Conservation (phyloP, 2,329 filamentous ascomycete genomes). For the Lojkania enalia region DNA sequence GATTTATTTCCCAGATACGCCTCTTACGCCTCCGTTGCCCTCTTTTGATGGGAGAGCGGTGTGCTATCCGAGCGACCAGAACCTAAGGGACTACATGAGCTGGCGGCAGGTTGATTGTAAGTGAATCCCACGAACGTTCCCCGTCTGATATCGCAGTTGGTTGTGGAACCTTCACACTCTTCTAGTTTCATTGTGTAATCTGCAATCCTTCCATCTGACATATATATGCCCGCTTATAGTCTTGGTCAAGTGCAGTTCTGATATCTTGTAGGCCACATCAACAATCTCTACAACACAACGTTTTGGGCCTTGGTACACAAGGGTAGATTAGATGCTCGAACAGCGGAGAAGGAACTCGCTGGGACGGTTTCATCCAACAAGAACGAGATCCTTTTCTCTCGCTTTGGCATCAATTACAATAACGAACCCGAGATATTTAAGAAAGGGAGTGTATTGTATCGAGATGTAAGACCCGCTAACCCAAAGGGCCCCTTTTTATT, state of each 20-base stretch:
- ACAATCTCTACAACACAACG: conserved; percentile 97
- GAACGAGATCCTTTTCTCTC: conserved; percentile 90
- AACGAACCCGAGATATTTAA: conserved; percentile 90
- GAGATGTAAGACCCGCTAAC: conserved; percentile 66
- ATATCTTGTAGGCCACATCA: conserved; percentile 75
- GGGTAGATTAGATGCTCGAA: conserved; percentile 73
- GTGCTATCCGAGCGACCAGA: conserved; percentile 79
- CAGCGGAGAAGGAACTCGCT: conserved; percentile 79
- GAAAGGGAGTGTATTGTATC: conserved; percentile 89
- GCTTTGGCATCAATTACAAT: conserved; percentile 95
- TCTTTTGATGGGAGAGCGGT: conserved; percentile 93
- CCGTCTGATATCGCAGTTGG: too few species aligned
- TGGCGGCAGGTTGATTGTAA: conserved; percentile 96
- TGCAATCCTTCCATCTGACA: too few species aligned
- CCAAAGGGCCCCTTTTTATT: too few species aligned
- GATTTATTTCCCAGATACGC: conserved; percentile 70
- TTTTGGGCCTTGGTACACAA: conserved; percentile 88
- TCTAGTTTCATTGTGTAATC: neutral
- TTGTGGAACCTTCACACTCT: neutral
- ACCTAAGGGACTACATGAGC: conserved; percentile 91
- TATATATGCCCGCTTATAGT: neutral
- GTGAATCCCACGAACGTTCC: conserved; percentile 42
- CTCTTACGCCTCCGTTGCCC: conserved; percentile 74
- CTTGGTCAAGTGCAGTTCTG: conserved; percentile 4
- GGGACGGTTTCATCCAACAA: conserved; percentile 86